These are phyloP conservation scores for Cryptococcus deneoformans DNA, from an alignment of 1,284 basidiomycete genomes.

Conservation along the genomic window DNA sequence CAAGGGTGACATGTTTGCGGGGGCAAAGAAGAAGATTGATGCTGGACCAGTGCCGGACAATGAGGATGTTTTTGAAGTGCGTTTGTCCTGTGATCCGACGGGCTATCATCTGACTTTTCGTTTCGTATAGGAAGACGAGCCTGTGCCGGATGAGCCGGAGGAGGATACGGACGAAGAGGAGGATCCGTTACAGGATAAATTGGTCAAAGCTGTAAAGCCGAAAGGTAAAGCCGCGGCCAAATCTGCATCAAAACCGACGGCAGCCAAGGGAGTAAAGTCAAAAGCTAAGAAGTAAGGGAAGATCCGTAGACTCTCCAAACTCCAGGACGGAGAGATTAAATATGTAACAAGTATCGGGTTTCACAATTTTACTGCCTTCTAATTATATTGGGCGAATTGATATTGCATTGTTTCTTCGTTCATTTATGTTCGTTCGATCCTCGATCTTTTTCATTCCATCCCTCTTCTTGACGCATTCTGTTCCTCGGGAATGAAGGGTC, in stretches of 20 bases:
- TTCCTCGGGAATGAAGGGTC: too few relatives aligned
- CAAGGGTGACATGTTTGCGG: conserved; percentile 74
- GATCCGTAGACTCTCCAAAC: too few relatives aligned
- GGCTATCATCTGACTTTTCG: neutral
- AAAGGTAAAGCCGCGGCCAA: conserved; percentile 26
- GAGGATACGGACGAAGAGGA: conserved; percentile 49
- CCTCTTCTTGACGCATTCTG: too few relatives aligned
- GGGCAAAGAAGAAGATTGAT: conserved; percentile 64
- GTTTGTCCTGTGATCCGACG: conserved; percentile 49
- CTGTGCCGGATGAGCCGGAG: conserved; percentile 46
- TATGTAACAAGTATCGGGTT: too few relatives aligned
- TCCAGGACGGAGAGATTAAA: too few relatives aligned
- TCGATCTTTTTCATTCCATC: too few relatives aligned
- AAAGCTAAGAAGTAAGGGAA: too few relatives aligned
- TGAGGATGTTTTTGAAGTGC: conserved; percentile 75
- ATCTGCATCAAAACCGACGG: conserved; percentile 2
- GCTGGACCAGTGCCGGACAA: conserved; percentile 72
- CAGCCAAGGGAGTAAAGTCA: neutral
- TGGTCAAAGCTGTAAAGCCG: conserved; percentile 56
- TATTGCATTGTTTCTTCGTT: too few relatives aligned
- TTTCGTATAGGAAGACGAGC: conserved; percentile 25
- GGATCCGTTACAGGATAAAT: conserved; percentile 55
- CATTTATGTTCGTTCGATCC: too few relatives aligned
- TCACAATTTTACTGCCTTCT: too few relatives aligned
- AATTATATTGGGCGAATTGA: too few relatives aligned